Percentiles rank a stretch among this genome's conserved stretches.
Evolutionary conservation across 2,329 filamentous ascomycete genomes (phyloP).

Genomic region (Didymella keratinophila): DNA sequence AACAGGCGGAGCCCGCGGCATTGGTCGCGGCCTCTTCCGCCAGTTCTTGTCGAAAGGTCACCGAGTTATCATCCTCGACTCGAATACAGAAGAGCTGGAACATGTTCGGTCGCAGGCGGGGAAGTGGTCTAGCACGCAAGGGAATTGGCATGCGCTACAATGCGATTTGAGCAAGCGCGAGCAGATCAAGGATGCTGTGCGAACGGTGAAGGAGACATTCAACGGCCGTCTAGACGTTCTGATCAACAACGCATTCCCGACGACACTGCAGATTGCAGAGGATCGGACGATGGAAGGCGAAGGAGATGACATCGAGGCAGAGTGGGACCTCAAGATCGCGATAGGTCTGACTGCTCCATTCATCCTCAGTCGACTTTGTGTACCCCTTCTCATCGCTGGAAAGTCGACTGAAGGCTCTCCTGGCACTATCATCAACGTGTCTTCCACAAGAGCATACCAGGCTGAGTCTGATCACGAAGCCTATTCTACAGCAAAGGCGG

Average conservation of each 20-base stretch:
- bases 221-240: conserved; percentile 44
- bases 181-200: conserved; percentile 48
- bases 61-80: conserved; percentile 56
- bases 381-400: conserved; percentile 38
- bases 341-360: conserved; percentile 48
- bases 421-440: conserved; percentile 56
- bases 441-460: conserved; percentile 60
- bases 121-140: conserved; percentile 31
- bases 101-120: conserved; percentile 46
- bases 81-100: conserved; percentile 52
- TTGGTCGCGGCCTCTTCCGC: conserved; percentile 56
- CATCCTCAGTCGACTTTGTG: conserved; percentile 42
- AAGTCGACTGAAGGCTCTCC: conserved; percentile 30
- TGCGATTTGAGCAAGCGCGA: conserved; percentile 54
- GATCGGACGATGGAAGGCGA: conserved; percentile 43
- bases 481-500: conserved; percentile 61
- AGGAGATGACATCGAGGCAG: conserved; percentile 40
- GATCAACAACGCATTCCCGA: conserved; percentile 49
- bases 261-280: conserved; percentile 35
- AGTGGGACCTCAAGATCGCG: conserved; percentile 47
- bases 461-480: conserved; percentile 60
- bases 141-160: conserved; percentile 29
- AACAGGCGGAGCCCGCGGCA: conserved; percentile 56
- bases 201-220: conserved; percentile 49
- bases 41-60: conserved; percentile 55